Evolutionary conservation across 306 rosid genomes (phyloP).

Genomic region (apple (Malus domestica)): DNA sequence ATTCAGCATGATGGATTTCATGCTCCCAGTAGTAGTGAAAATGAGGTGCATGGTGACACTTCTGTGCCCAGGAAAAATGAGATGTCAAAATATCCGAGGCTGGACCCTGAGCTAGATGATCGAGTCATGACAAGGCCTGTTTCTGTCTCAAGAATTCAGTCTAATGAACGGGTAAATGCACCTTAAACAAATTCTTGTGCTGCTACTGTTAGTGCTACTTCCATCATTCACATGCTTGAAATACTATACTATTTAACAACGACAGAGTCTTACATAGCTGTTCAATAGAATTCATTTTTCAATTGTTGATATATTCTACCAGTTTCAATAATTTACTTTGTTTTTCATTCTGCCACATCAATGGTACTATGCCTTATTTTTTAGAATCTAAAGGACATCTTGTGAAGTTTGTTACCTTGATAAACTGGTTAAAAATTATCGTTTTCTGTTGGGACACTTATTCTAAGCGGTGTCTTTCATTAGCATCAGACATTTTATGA

Average conservation of each 20-base stretch:
- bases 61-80: slow-evolving; percentile 24
- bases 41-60: slow-evolving; percentile 17
- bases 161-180: slow-evolving; percentile 27
- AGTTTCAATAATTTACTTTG: background rate
- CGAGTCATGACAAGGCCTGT: slow-evolving; percentile 17
- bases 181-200: background rate
- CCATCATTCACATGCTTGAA: background rate
- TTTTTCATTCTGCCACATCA: background rate
- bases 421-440: background rate
- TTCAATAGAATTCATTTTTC: background rate
- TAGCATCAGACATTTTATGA: background rate
- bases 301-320: background rate
- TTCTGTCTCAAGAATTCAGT: slow-evolving; percentile 22
- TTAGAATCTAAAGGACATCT: background rate
- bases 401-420: background rate
- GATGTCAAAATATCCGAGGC: slow-evolving; percentile 13
- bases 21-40: slow-evolving; percentile 16
- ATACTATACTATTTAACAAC: background rate
- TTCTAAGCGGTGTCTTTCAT: background rate
- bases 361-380: background rate
- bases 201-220: background rate
- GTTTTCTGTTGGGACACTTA: background rate
- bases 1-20: slow-evolving; percentile 39
- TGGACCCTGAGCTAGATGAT: slow-evolving; percentile 17
- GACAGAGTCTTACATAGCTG: background rate